Evolutionary conservation across 495 filamentous ascomycete genomes (phyloP).

Genomic region (Neurospora cerealis): DNA sequence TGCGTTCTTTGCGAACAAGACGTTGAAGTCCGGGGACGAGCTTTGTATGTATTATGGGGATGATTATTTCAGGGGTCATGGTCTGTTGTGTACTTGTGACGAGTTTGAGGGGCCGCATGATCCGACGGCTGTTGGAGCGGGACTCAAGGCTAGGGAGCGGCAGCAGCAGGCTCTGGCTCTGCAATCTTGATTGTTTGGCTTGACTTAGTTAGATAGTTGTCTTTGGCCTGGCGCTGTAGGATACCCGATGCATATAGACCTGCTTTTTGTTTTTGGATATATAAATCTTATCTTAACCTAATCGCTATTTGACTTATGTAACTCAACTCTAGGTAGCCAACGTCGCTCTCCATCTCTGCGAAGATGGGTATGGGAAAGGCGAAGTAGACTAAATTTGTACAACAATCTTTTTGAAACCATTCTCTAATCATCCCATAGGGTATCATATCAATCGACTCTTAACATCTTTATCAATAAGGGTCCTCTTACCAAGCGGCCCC

Average conservation of each 20-base stretch:
- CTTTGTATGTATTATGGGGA: conserved; percentile 14
- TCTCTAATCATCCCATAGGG: not conserved
- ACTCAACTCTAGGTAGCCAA: not conserved
- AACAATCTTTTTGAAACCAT: not conserved
- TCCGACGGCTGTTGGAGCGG: not conserved
- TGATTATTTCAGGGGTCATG: conserved; percentile 8
- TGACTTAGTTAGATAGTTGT: not conserved
- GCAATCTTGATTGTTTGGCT: not conserved
- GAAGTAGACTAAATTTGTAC: not conserved
- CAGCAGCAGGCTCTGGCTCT: not conserved
- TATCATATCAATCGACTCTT: not conserved
- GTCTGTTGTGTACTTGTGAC: not conserved
- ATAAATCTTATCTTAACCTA: not conserved
- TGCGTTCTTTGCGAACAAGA: not conserved
- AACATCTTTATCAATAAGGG: not conserved
- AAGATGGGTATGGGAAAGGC: not conserved
- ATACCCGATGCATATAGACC: not conserved
- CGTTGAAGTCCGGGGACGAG: conserved; percentile 3
- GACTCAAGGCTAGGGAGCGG: not conserved
- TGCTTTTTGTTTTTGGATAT: not conserved
- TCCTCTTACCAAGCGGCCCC: not conserved
- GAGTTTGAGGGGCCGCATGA: not conserved
- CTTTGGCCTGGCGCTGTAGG: not conserved
- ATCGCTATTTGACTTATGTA: not conserved
- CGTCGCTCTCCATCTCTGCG: not conserved